phyloP scores from a whole-genome alignment of 2,329 filamentous ascomycete genomes.

The Whalleya microplaca region DNA sequence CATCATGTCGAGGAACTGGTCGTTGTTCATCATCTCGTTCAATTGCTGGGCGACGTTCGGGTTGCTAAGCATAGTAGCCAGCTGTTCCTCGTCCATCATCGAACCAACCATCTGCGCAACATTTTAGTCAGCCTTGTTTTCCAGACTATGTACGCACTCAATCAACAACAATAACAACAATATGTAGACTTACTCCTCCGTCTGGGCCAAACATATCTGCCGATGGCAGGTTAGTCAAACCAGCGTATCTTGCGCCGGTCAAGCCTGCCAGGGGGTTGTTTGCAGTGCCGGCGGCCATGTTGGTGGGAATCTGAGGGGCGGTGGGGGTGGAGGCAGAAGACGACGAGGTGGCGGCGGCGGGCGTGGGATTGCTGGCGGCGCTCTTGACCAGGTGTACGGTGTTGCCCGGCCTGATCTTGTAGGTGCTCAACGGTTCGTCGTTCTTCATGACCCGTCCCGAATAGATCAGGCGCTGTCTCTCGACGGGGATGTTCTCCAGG shows the following conservation, averaged over 20 bases:
- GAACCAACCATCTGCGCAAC: constrained; percentile 81
- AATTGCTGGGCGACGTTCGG: constrained; percentile 85
- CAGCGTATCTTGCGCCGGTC: constrained; percentile 92
- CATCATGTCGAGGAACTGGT: constrained; percentile 92
- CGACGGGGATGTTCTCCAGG: constrained; percentile 83
- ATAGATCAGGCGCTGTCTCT: constrained; percentile 95
- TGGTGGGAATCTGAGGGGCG: constrained; percentile 68
- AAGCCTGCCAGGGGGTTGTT: constrained; percentile 90
- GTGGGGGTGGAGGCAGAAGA: constrained; percentile 47
- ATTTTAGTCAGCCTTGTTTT: constrained; percentile 30
- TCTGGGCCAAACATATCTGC: constrained; percentile 91
- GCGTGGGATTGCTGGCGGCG: constrained; percentile 78
- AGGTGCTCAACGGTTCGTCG: constrained; percentile 78
- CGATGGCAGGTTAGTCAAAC: constrained; percentile 85
- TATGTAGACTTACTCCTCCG: constrained; percentile 73
- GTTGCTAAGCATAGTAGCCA: constrained; percentile 85
- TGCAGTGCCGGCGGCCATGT: constrained; percentile 80
- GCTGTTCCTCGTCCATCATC: constrained; percentile 73
- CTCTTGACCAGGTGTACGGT: constrained; percentile 97
- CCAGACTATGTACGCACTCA: not conserved
- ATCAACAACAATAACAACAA: not conserved
- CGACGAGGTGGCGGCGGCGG: constrained; percentile 47
- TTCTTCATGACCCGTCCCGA: constrained; percentile 97
- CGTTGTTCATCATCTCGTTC: constrained; percentile 95
- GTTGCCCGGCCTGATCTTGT: constrained; percentile 96